Conservation (phyloP, 2,329 filamentous ascomycete genomes). For the Camptophora hylomeconis region DNA sequence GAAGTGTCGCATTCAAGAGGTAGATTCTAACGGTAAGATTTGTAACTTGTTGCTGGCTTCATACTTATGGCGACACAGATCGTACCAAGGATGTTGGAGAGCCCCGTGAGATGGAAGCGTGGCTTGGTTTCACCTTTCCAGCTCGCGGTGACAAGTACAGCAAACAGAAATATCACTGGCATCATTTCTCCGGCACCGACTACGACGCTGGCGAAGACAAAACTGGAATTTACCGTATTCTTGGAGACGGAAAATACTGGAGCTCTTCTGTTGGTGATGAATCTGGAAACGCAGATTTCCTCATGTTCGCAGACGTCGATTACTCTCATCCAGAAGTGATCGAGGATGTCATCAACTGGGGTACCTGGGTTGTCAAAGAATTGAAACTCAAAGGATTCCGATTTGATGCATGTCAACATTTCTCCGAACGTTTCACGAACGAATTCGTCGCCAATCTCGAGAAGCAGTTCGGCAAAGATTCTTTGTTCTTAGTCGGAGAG, state of each 20-base stretch:
- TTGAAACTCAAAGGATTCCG: constrained; percentile 47
- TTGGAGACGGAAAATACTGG: constrained; percentile 44
- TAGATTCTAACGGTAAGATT: constrained; percentile 32
- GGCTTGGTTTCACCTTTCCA: constrained; percentile 49
- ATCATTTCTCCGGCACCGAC: constrained; percentile 51
- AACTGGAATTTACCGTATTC: constrained; percentile 48
- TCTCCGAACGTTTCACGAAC: constrained; percentile 42
- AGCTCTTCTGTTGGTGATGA: constrained; percentile 3
- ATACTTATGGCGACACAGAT: constrained; percentile 24
- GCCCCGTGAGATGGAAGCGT: constrained; percentile 48
- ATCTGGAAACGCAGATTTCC: constrained; percentile 59
- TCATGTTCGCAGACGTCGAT: constrained; percentile 54
- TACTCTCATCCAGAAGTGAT: constrained; percentile 46
- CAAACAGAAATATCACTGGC: constrained; percentile 43
- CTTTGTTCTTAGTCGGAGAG: constrained; percentile 19
- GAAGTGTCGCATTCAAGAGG: constrained; percentile 45
- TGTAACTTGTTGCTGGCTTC: not conserved
- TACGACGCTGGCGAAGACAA: constrained; percentile 41
- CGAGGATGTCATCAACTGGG: constrained; percentile 48
- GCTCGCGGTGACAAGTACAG: constrained; percentile 44
- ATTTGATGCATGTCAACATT: constrained; percentile 56
- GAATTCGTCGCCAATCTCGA: constrained; percentile 45
- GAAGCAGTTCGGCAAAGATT: constrained; percentile 30
- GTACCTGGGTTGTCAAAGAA: constrained; percentile 46
- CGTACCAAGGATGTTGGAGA: constrained; percentile 41